phyloP scores from a whole-genome alignment of 208 protist species.

The Phytomonas sp. region DNA sequence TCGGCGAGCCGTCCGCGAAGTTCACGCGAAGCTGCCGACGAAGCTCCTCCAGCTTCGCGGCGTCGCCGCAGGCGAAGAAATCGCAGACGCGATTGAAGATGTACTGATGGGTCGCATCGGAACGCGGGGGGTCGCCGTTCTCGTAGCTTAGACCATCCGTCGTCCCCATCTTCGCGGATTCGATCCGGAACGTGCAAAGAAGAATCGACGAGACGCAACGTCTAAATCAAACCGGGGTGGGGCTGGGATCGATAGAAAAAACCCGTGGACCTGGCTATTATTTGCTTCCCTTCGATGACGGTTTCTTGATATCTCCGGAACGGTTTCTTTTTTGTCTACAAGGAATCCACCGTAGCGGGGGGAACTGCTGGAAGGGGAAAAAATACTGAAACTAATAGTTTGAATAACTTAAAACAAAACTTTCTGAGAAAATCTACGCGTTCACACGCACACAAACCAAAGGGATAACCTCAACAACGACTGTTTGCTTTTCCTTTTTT shows the following conservation, averaged over 20 bases:
- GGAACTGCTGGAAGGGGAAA: background rate
- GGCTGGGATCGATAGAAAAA: too few relatives aligned
- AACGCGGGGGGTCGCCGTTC: constrained; percentile 22
- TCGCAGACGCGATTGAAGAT: constrained; percentile 82
- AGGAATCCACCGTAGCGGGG: too few relatives aligned
- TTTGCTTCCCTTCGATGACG: too few relatives aligned
- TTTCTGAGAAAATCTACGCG: background rate
- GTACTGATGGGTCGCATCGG: constrained; percentile 79
- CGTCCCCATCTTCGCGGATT: background rate
- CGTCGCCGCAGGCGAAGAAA: constrained; percentile 78
- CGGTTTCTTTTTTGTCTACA: too few relatives aligned
- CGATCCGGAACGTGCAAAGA: too few relatives aligned
- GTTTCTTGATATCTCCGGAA: too few relatives aligned
- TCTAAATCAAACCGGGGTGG: too few relatives aligned
- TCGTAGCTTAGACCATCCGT: constrained; percentile 1
- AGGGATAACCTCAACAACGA: background rate
- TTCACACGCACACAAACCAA: background rate
- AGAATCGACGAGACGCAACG: too few relatives aligned
- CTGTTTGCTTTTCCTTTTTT: background rate
- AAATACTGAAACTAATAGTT: background rate
- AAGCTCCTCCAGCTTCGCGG: constrained; percentile 44
- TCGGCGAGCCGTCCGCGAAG: constrained; percentile 75
- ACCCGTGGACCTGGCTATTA: too few relatives aligned
- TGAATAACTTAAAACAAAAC: background rate
- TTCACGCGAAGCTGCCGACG: constrained; percentile 54